phyloP scores from a whole-genome alignment of 2,329 filamentous ascomycete genomes.

The Trichoderma sp. region DNA sequence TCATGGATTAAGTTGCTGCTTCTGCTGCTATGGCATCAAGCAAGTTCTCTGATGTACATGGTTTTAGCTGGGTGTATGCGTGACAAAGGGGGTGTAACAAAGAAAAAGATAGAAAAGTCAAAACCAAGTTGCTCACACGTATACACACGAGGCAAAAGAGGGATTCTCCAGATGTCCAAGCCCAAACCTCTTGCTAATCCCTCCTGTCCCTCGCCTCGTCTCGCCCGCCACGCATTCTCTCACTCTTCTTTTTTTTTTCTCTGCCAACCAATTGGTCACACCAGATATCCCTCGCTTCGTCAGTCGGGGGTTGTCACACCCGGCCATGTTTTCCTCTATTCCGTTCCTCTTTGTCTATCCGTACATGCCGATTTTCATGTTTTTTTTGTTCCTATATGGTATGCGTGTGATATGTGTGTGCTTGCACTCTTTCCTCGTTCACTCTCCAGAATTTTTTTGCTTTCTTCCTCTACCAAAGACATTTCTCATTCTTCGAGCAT shows the following conservation, averaged over 20 bases:
- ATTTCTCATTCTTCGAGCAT: background rate
- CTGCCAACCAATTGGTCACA: conserved; percentile 2
- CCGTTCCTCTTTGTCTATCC: conserved; percentile 17
- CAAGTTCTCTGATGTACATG: conserved; percentile 32
- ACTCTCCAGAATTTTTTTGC: background rate
- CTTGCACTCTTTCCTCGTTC: background rate
- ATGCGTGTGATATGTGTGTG: background rate
- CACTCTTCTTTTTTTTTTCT: background rate
- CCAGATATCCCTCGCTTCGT: conserved; percentile 5
- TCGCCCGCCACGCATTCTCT: conserved; percentile 1
- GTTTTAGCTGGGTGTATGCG: conserved; percentile 22
- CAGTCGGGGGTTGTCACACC: background rate
- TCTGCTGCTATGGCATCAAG: conserved; percentile 10
- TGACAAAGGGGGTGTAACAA: conserved; percentile 19
- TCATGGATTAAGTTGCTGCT: conserved; percentile 15
- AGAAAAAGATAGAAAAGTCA: background rate
- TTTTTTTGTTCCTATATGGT: background rate
- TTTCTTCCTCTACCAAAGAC: background rate
- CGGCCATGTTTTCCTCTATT: conserved; percentile 14
- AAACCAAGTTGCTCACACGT: conserved; percentile 26
- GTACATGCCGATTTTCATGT: conserved; percentile 14
- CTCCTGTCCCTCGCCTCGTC: background rate
- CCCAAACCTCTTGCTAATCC: conserved; percentile 2
- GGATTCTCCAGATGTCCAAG: conserved; percentile 1
- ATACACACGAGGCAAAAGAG: conserved; percentile 9